A percentile compares a stretch with the other conserved stretches of the same genome.
Conservation (phyloP, 345 rosid genomes). For the Melaleuca quinquenervia region DNA sequence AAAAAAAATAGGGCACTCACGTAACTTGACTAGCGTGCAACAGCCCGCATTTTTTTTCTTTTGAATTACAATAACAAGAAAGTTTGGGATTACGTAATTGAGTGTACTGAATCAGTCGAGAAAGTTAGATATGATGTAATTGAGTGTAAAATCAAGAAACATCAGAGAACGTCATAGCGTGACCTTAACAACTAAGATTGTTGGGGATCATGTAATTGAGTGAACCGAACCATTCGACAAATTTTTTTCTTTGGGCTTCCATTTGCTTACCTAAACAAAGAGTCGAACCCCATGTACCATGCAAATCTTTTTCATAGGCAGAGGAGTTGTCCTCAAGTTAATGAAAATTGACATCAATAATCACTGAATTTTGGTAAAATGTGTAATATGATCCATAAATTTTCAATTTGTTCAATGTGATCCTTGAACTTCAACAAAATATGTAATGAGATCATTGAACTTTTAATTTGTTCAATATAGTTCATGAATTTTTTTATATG, state of each 20-base stretch:
- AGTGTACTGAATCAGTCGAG: background rate
- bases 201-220: background rate
- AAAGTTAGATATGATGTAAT: background rate
- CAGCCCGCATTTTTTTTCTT: background rate
- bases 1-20: background rate
- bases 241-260: background rate
- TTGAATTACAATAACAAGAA: background rate
- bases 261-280: background rate
- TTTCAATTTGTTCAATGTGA: no score
- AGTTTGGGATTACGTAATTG: background rate
- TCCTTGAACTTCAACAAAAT: no score
- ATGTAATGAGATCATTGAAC: no score
- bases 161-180: background rate
- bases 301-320: background rate
- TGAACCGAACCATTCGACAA: background rate
- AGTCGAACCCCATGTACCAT: background rate
- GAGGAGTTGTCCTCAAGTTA: background rate
- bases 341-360: background rate
- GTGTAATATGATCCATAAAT: no score
- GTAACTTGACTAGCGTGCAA: background rate
- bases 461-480: no score
- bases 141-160: background rate
- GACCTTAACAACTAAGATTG: background rate
- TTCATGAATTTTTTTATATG: no score
- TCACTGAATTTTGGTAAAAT: no score